Base-by-base conservation (phyloP, 768 basidiomycete genomes). In the Trametes maxima region DNA sequence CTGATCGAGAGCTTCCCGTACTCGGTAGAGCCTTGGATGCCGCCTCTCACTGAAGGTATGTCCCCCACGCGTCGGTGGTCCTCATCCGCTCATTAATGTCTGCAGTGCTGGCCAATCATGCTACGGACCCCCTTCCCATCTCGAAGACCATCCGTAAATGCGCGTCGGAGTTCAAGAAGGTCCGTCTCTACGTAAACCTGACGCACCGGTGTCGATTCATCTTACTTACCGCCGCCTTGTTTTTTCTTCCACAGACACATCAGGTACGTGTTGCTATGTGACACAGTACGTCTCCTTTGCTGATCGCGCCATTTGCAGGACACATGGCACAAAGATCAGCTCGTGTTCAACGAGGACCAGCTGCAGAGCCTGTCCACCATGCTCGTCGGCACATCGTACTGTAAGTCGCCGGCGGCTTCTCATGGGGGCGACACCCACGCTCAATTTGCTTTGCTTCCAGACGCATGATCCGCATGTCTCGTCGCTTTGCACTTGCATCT, bases 251-350 rank as follows among this genome's bases (percentile, higher is more conserved):
- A 25, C 66, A 75, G 69, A 78, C 77, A n/a, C 76, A 77, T 66
- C 74, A 75, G 74, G 74, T 70, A 50, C 50, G 62, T 62, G 48
- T 13, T 35, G 44, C 36, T 21, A 28, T 17, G 16, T 36, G 4
- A 2, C 6, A 2, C 21, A 2, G 33, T 39, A 8, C 19, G 40
- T 49, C 22, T 43, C 3, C 5, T 42, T 2, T 16, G 37, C 56
- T 66, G 33, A 67, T 49, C 42, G 65, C 64, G 2, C 4, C 3
- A 13, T 50, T 68, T 67, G 64, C 71, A 94, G 87, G 94, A 95
- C 71, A 93, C 91, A 37, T 94, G 92, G 92, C 90, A 92, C 69
- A 91, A 89, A 69, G 94, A 96, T 74, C 91, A 94, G 69, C 80
- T 84, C 52, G 80, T 82, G 54, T 95, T 96, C 72, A 86, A 92